phyloP scores from a whole-genome alignment of 805 yeast species.

The Suhomyces kilbournensis region DNA sequence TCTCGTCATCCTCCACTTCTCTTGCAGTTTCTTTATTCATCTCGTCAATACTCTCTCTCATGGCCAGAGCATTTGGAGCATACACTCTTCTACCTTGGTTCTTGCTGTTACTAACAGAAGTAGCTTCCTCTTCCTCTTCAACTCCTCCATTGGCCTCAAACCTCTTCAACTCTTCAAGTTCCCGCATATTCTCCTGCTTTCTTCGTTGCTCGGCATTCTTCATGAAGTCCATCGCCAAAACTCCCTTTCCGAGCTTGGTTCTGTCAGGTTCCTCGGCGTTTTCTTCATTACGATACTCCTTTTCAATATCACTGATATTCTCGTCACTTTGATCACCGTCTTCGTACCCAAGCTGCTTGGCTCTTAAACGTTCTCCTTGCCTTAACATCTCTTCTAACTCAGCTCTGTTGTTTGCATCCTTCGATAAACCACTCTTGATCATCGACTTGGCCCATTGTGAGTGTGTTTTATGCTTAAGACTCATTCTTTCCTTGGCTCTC shows the following conservation, averaged over 20 bases:
- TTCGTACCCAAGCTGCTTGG: slow-evolving; percentile 66
- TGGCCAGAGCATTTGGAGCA: slow-evolving; percentile 57
- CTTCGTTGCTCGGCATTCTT: slow-evolving; percentile 77
- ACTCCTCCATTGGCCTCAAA: slow-evolving; percentile 41
- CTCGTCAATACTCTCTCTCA: slow-evolving; percentile 33
- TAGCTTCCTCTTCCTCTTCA: slow-evolving; percentile 37
- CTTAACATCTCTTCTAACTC: slow-evolving; percentile 94
- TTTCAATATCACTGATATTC: slow-evolving; percentile 46
- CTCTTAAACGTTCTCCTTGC: slow-evolving; percentile 74
- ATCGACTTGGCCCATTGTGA: slow-evolving; percentile 88
- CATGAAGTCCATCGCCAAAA: slow-evolving; percentile 95
- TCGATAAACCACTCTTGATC: slow-evolving; percentile 86
- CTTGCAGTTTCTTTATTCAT: slow-evolving; percentile 33
- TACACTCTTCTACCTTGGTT: slow-evolving; percentile 82
- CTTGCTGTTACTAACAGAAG: slow-evolving; percentile 46
- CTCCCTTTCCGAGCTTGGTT: slow-evolving; percentile 72
- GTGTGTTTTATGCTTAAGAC: slow-evolving; percentile 82
- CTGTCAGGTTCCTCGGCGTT: slow-evolving; percentile 34
- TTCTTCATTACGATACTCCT: slow-evolving; percentile 34
- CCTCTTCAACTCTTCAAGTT: slow-evolving; percentile 48
- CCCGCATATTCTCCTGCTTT: slow-evolving; percentile 54
- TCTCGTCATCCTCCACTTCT: slow-evolving; percentile 51
- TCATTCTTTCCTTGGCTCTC: slow-evolving; percentile 91
- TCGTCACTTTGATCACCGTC: slow-evolving; percentile 56
- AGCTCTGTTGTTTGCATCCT: slow-evolving; percentile 77